phyloP scores from a whole-genome alignment of 257 asterid species.

The Solanum megistacrolobum region DNA sequence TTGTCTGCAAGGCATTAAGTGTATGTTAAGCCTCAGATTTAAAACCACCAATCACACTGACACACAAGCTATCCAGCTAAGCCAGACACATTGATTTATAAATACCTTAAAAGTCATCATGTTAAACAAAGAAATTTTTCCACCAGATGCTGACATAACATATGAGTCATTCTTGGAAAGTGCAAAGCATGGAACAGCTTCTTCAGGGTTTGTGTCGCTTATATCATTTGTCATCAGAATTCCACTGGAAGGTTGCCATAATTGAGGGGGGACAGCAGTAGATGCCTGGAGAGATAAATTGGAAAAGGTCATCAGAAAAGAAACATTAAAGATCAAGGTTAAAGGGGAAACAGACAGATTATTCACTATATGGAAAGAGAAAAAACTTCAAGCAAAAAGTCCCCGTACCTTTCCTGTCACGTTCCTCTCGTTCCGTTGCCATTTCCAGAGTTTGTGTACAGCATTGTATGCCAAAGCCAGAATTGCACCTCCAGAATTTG shows the following conservation, averaged over 20 bases:
- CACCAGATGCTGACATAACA: slow-evolving; percentile 71
- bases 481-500: slow-evolving; percentile 54
- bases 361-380: not conserved
- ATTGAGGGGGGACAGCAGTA: slow-evolving; percentile 34
- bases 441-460: slow-evolving; percentile 72
- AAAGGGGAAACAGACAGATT: not conserved
- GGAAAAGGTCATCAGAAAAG: not conserved
- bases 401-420: slow-evolving; percentile 36
- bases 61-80: not conserved
- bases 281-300: slow-evolving; percentile 33
- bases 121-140: slow-evolving; percentile 53
- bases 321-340: not conserved
- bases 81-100: not conserved
- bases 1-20: slow-evolving; percentile 33
- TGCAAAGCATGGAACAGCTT: slow-evolving; percentile 67
- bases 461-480: slow-evolving; percentile 53
- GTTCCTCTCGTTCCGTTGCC: slow-evolving; percentile 41
- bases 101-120: slow-evolving; percentile 57
- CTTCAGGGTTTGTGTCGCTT: slow-evolving; percentile 46
- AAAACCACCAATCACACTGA: not conserved
- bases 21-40: not conserved
- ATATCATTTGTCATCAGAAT: slow-evolving; percentile 54
- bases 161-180: slow-evolving; percentile 56
- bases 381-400: not conserved
- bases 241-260: slow-evolving; percentile 66